These are phyloP conservation scores for Rhododendron vialii DNA, from an alignment of 148 eudicot genomes.

Conservation along the genomic window DNA sequence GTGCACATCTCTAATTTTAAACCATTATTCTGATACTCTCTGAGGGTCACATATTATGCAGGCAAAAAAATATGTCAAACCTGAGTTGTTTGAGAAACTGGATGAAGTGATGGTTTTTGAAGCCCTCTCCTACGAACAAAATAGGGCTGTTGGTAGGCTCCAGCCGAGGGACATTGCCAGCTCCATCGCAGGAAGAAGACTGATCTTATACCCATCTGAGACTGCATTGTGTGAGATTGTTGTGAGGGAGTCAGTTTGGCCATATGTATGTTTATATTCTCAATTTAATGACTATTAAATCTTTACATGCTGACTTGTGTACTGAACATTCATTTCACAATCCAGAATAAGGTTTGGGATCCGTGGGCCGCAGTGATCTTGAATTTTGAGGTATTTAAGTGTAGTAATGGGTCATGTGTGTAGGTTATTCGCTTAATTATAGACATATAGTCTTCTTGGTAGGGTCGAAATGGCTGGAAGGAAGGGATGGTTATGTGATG, in stretches of 20 bases:
- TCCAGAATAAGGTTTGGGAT: not conserved
- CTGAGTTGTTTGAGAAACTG: conserved; percentile 1
- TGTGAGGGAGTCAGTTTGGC: not conserved
- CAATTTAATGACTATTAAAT: not conserved
- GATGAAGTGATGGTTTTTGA: not conserved
- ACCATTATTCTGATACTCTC: not conserved
- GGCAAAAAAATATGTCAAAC: not conserved
- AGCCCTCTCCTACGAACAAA: too few relatives aligned
- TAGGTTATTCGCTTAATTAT: too few relatives aligned
- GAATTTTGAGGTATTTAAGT: not conserved
- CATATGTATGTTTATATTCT: not conserved
- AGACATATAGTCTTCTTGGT: too few relatives aligned
- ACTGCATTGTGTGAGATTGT: not conserved
- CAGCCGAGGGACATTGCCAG: not conserved
- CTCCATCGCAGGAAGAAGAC: not conserved
- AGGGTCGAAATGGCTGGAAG: too few relatives aligned
- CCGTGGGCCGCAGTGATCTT: not conserved
- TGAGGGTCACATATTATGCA: not conserved
- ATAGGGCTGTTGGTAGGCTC: not conserved
- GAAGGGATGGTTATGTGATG: too few relatives aligned
- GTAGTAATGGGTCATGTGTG: not conserved
- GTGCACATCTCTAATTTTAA: not conserved
- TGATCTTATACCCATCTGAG: not conserved
- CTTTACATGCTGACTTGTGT: not conserved
- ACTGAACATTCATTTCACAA: not conserved